Percentiles rank a stretch among this genome's conserved stretches.
Conservation (phyloP, 495 filamentous ascomycete species). For the Podospora didyma region DNA sequence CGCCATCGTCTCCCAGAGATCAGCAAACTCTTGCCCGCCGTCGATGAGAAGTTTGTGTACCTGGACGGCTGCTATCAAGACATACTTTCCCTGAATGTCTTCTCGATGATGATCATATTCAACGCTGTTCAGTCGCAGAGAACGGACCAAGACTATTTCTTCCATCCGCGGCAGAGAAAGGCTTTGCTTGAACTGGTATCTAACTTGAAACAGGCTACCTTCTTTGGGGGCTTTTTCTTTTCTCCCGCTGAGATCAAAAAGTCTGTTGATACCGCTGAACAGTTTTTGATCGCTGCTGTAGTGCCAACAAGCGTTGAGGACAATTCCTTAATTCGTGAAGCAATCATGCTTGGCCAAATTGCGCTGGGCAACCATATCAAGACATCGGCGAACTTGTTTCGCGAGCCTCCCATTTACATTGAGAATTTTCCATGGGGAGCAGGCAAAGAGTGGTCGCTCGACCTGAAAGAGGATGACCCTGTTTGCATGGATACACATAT, state of each 20-base stretch:
- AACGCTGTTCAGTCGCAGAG: constrained; percentile 91
- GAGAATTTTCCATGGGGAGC: constrained; percentile 52
- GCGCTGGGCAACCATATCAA: constrained; percentile 60
- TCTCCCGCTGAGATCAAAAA: constrained; percentile 55
- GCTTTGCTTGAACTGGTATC: constrained; percentile 61
- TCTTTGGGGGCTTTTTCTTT: constrained; percentile 80
- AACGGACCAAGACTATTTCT: constrained; percentile 81
- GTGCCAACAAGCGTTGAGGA: constrained; percentile 56
- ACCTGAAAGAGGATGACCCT: constrained; percentile 31
- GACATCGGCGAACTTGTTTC: constrained; percentile 59
- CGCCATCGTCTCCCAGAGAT: constrained; percentile 73
- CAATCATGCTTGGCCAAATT: constrained; percentile 57
- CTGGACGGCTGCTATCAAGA: constrained; percentile 83
- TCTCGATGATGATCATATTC: constrained; percentile 72
- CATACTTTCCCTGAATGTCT: constrained; percentile 77
- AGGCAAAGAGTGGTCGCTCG: constrained; percentile 62
- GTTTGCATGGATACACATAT: constrained; percentile 39
- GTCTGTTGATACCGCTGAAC: constrained; percentile 58
- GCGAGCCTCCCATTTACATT: constrained; percentile 75
- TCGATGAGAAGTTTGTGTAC: constrained; percentile 67
- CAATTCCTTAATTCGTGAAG: constrained; percentile 53
- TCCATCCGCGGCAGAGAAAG: constrained; percentile 66
- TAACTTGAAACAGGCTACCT: constrained; percentile 82
- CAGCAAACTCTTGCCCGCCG: constrained; percentile 57
- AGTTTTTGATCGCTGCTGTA: constrained; percentile 55